Conservation (phyloP, 768 basidiomycete genomes). For the Xerocomellus chrysenteron region DNA sequence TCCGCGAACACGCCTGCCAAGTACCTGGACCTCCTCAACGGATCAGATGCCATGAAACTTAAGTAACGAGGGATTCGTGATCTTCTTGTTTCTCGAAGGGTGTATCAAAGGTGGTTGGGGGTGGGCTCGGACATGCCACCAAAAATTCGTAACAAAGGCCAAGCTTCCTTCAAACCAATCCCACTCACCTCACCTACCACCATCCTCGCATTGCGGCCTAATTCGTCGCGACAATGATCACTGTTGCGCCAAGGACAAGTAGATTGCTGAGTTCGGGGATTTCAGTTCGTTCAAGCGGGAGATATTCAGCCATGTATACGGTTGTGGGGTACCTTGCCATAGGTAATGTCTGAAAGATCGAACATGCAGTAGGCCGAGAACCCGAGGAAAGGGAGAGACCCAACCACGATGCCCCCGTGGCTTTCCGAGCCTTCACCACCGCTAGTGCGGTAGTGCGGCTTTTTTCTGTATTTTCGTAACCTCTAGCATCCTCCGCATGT, state of each 20-base stretch:
- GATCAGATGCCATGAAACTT: background rate
- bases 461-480: conserved; percentile 28
- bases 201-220: too few relatives aligned
- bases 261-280: background rate
- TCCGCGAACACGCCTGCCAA: background rate
- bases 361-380: background rate
- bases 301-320: background rate
- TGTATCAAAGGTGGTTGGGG: background rate
- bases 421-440: background rate
- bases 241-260: background rate
- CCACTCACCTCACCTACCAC: background rate
- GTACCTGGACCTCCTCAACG: background rate
- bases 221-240: too few relatives aligned
- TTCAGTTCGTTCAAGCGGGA: background rate
- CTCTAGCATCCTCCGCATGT: conserved; percentile 40
- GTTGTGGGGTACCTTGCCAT: background rate
- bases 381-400: background rate
- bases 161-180: background rate
- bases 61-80: background rate
- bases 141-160: background rate
- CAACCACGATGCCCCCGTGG: background rate
- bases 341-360: background rate
- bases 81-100: background rate
- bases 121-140: background rate
- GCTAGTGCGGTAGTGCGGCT: background rate